phyloP scores from a whole-genome alignment of 768 basidiomycete species.

The Leccinum disarticulatum region DNA sequence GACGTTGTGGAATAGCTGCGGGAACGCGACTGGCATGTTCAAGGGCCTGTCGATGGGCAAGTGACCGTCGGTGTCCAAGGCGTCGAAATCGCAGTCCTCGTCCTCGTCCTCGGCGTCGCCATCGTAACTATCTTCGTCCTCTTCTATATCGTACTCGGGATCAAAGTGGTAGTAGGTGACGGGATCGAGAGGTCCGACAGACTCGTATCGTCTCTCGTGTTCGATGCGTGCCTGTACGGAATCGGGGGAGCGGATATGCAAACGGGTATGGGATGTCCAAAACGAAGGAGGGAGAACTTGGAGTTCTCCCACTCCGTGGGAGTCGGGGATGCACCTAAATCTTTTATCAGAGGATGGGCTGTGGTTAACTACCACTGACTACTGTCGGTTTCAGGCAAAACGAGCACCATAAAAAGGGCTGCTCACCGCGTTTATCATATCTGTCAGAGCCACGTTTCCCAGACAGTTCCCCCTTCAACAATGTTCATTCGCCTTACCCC shows the following conservation, averaged over 20 bases:
- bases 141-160: not conserved
- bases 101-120: not conserved
- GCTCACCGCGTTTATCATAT: too few species aligned
- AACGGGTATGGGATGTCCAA: conserved; percentile 23
- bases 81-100: not conserved
- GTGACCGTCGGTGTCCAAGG: not conserved
- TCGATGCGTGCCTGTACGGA: not conserved
- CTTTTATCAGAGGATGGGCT: too few species aligned
- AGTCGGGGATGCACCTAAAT: too few species aligned
- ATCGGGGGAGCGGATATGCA: not conserved
- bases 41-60: not conserved
- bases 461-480: too few species aligned
- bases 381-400: too few species aligned
- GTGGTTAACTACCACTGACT: too few species aligned
- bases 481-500: too few species aligned
- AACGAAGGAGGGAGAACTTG: conserved; percentile 2
- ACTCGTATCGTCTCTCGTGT: not conserved
- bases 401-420: too few species aligned
- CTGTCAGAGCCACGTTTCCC: too few species aligned
- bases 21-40: not conserved
- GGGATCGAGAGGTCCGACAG: not conserved
- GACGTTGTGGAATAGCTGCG: not conserved
- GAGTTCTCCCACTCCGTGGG: too few species aligned
- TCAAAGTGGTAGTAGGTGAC: not conserved
- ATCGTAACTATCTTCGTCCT: not conserved